phyloP scores from a whole-genome alignment of 805 yeast species.

The Myxozyma vanderwaltii region DNA sequence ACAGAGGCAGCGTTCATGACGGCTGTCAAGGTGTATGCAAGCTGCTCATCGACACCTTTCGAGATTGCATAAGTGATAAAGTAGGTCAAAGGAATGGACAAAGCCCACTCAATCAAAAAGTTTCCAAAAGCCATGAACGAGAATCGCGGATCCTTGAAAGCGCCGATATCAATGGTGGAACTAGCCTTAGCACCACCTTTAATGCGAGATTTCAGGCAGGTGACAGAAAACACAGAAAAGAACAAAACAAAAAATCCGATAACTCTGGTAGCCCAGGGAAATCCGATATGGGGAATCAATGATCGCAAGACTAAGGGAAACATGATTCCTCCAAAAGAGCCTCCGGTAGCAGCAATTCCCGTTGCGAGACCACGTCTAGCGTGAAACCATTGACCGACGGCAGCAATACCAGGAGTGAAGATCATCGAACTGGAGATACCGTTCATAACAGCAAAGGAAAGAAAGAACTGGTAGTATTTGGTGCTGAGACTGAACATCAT shows the following conservation, averaged over 20 bases:
- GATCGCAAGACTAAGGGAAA: slow-evolving; percentile 57
- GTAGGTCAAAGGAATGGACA: slow-evolving; percentile 42
- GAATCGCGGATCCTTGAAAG: slow-evolving; percentile 39
- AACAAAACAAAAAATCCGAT: slow-evolving; percentile 46
- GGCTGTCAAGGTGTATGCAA: slow-evolving; percentile 49
- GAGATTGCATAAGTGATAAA: slow-evolving; percentile 39
- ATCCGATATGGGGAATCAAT: slow-evolving; percentile 54
- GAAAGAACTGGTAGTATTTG: slow-evolving; percentile 59
- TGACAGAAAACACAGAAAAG: slow-evolving; percentile 41
- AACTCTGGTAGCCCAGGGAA: slow-evolving; percentile 60
- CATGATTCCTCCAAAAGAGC: slow-evolving; percentile 65
- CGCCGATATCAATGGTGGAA: slow-evolving; percentile 29
- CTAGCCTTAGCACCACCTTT: slow-evolving; percentile 2
- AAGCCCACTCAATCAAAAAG: slow-evolving; percentile 39
- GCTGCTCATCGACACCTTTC: slow-evolving; percentile 36
- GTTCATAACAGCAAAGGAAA: slow-evolving; percentile 55
- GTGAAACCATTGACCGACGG: slow-evolving; percentile 63
- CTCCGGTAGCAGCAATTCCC: slow-evolving; percentile 66
- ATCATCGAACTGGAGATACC: slow-evolving; percentile 50
- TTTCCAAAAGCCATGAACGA: slow-evolving; percentile 36
- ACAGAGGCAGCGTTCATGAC: slow-evolving; percentile 53
- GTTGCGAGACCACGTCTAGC: slow-evolving; percentile 60
- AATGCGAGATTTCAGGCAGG: slow-evolving; percentile 45
- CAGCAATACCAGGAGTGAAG: slow-evolving; percentile 58
- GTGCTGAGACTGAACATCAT: slow-evolving; percentile 55